These are phyloP conservation scores for Aspergillus eucalypticola DNA, from an alignment of 2,329 filamentous ascomycete genomes.

Conservation along the genomic window DNA sequence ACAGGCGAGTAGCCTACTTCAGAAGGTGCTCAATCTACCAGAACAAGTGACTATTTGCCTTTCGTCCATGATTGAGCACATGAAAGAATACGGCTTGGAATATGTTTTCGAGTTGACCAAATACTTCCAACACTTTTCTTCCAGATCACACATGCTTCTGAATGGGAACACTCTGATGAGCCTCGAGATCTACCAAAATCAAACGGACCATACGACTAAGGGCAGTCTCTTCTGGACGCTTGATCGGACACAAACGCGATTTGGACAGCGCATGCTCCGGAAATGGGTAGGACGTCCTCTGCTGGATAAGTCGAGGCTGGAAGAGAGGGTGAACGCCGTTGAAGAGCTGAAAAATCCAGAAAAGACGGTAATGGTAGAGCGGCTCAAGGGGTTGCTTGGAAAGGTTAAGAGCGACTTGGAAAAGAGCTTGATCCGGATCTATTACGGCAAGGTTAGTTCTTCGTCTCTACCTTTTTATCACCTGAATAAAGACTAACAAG, in stretches of 20 bases:
- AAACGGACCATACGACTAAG: slow-evolving; percentile 79
- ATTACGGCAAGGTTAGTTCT: slow-evolving; percentile 75
- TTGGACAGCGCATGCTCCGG: slow-evolving; percentile 81
- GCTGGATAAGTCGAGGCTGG: slow-evolving; percentile 71
- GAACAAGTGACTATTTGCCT: slow-evolving; percentile 87
- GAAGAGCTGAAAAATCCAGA: slow-evolving; percentile 76
- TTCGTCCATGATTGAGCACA: slow-evolving; percentile 92
- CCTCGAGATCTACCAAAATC: slow-evolving; percentile 92
- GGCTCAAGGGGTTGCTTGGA: slow-evolving; percentile 69
- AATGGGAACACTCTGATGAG: slow-evolving; percentile 94
- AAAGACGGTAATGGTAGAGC: slow-evolving; percentile 68
- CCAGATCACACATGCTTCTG: slow-evolving; percentile 89
- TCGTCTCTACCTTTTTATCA: neutral
- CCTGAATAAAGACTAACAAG: slow-evolving; percentile 19
- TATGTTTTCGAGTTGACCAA: slow-evolving; percentile 96
- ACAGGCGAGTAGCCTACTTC: slow-evolving; percentile 66
- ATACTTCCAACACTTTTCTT: slow-evolving; percentile 95
- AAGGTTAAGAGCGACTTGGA: slow-evolving; percentile 81
- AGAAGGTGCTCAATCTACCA: slow-evolving; percentile 81
- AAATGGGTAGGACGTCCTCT: slow-evolving; percentile 95
- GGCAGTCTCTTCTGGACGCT: slow-evolving; percentile 95
- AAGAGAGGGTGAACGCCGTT: slow-evolving; percentile 79
- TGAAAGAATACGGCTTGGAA: slow-evolving; percentile 88
- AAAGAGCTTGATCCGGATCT: slow-evolving; percentile 89
- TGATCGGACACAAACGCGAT: slow-evolving; percentile 86